Percentiles rank a stretch among this genome's conserved stretches.
Evolutionary conservation across 805 yeast species (phyloP).

Genomic region (Wickerhamiella bombiphila): DNA sequence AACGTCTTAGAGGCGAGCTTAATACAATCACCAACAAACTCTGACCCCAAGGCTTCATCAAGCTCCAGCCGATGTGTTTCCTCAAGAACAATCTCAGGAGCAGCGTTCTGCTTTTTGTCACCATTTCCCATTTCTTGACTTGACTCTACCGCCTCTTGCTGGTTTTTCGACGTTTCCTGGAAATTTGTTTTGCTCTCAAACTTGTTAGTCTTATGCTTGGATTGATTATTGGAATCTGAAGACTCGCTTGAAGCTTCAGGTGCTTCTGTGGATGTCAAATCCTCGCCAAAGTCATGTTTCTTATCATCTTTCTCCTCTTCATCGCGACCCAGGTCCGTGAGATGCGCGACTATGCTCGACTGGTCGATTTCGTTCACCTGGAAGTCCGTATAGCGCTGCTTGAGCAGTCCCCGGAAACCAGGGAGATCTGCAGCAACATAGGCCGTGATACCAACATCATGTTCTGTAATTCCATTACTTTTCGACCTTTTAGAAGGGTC

Average conservation of each 20-base stretch:
- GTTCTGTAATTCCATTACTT: conserved; percentile 40
- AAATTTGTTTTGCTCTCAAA: neutral
- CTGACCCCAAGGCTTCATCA: conserved; percentile 41
- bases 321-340: conserved; percentile 48
- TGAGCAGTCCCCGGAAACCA: conserved; percentile 69
- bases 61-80: conserved; percentile 34
- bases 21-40: conserved; percentile 42
- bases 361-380: conserved; percentile 75
- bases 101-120: conserved; percentile 7
- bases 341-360: conserved; percentile 56
- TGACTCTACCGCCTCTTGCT: too few species aligned
- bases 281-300: too few species aligned
- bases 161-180: conserved; percentile 8
- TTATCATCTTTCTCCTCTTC: conserved; percentile 18
- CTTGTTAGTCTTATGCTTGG: conserved; percentile 1
- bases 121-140: conserved; percentile 15
- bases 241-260: neutral
- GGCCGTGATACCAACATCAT: conserved; percentile 77
- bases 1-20: conserved; percentile 40
- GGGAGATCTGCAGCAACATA: conserved; percentile 38
- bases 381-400: conserved; percentile 86
- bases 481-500: neutral
- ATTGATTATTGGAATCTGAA: neutral
- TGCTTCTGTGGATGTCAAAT: too few species aligned
- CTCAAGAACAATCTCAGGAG: conserved; percentile 4